phyloP scores from a whole-genome alignment of 2,329 filamentous ascomycete species.

The Macrophomina pseudophaseolina region DNA sequence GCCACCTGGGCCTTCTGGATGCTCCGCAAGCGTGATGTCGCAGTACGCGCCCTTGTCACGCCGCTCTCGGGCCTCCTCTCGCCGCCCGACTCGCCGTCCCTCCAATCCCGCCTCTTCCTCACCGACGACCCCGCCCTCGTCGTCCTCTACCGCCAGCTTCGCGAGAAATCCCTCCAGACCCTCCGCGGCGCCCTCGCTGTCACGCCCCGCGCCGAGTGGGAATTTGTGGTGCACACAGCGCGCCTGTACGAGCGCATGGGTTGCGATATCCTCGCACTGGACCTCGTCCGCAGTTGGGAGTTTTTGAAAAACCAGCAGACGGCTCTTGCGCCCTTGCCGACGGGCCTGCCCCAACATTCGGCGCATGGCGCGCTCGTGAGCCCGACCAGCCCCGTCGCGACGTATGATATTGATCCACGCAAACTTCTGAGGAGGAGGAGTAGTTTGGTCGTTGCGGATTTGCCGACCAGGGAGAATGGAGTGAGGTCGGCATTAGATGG shows the following conservation, averaged over 20 bases:
- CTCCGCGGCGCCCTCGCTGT: slow-evolving; percentile 84
- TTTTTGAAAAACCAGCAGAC: slow-evolving; percentile 58
- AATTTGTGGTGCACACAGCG: slow-evolving; percentile 86
- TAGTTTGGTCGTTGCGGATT: slow-evolving; percentile 80
- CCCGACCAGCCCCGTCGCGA: slow-evolving; percentile 32
- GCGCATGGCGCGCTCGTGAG: slow-evolving; percentile 19
- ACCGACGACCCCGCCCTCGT: slow-evolving; percentile 91
- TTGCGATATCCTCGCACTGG: slow-evolving; percentile 85
- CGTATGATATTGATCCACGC: slow-evolving; percentile 62
- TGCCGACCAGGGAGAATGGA: slow-evolving; percentile 50
- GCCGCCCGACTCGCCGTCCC: slow-evolving; percentile 69
- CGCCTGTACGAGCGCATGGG: slow-evolving; percentile 88
- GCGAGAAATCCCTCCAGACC: slow-evolving; percentile 80
- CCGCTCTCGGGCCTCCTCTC: slow-evolving; percentile 77
- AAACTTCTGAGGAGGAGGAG: slow-evolving; percentile 73
- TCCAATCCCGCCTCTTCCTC: slow-evolving; percentile 78
- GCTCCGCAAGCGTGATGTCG: slow-evolving; percentile 79
- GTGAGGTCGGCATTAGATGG: slow-evolving; percentile 32
- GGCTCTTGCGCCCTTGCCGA: slow-evolving; percentile 33
- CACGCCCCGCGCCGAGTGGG: slow-evolving; percentile 79
- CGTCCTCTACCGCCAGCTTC: slow-evolving; percentile 83
- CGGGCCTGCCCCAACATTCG: not conserved
- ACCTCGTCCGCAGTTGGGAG: slow-evolving; percentile 83
- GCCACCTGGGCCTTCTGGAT: slow-evolving; percentile 97
- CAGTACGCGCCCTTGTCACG: slow-evolving; percentile 79